Base-by-base conservation (phyloP, 495 filamentous ascomycete genomes). In the Aspergillus sclerotioniger region DNA sequence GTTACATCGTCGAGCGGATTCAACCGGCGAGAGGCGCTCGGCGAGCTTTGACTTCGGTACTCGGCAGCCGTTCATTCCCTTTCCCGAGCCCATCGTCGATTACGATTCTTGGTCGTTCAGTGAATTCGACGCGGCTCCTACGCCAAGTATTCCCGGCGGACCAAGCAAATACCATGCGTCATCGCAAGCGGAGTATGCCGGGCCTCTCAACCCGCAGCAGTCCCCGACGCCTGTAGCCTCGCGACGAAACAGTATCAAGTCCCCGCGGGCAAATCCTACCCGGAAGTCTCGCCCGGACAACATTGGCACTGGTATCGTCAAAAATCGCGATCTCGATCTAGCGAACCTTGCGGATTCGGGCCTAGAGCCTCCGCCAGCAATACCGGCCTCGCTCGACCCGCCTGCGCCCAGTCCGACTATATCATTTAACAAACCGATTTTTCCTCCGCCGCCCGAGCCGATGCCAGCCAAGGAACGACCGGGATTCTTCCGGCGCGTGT, bases 401-500 rank as follows among this genome's bases (percentile, higher is more conserved):
- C 71, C 75, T 44, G 81, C 82, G 28, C 80, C 78, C 8, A 80
- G 79, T 35, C 80, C 82, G 29, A 80, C 80, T 5, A 78, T 83
- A 19, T 79, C 80, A 28, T 80, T 71, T 32, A 76, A 80, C 47
- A 84, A 84, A 54, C 71, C 76, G 4, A 59, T 65, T 21, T 68
- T 73, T 17, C 64, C 75, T 16, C 63, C 69, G 2, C 67, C 72
- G 3, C 64, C 63, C 21, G 72, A 71, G 44, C 73, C 68, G 12
- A 56, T 60, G 45, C 61, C 62, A 19, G 43, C 56, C 58, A 91
- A 87, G 67, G 89, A 93, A 55, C 84, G 86, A 21, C 90, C 82
- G 13, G 91, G 94, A 21, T 98, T 98, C 73, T 97, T 97, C 77
- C 84, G 90, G 56, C 85, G 93, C 59, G 88, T 98, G 12, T 96